Evolutionary conservation across 768 basidiomycete genomes (phyloP), one percentile per base, ranked within the genome.

Genomic region (Strobilomyces dryophilus): DNA sequence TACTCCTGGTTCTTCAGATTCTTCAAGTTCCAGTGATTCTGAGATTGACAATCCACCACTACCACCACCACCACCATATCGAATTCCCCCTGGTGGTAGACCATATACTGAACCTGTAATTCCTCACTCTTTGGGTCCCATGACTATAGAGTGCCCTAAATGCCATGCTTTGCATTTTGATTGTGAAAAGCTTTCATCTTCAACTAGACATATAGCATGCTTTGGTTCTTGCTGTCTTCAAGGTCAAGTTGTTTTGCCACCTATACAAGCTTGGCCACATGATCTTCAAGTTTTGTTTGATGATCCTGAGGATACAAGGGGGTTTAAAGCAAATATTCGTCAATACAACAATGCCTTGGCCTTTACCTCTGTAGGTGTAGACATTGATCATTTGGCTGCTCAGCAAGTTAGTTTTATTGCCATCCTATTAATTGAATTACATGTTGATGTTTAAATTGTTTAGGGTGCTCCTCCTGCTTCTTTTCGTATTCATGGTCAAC

Each of bases 321-420:
- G n/a, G n/a, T 75, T 76, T 21, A 66, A 64, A 3, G 49, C 57
- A 10, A 55, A 75, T 6, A 74, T 76, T 5, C 57, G 69, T 8
- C 68, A 72, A 26, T 78, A 78, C n/a, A n/a, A n/a, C n/a, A n/a
- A n/a, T n/a, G n/a, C n/a, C n/a, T n/a, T n/a, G n/a, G n/a, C n/a
- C n/a, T n/a, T n/a, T n/a, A n/a, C n/a, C n/a, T n/a, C n/a, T n/a
- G n/a, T n/a, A n/a, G n/a, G n/a, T n/a, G n/a, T n/a, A n/a, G n/a
- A n/a, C n/a, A n/a, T n/a, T n/a, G n/a, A n/a, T n/a, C n/a, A n/a
- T n/a, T n/a, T n/a, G n/a, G n/a, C n/a, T n/a, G n/a, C n/a, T n/a
- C n/a, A n/a, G n/a, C n/a, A n/a, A n/a, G n/a, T n/a, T n/a, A n/a
- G n/a, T n/a, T n/a, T n/a, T n/a, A n/a, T n/a, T n/a, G n/a, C n/a